A percentile compares a stretch with the other conserved stretches of the same genome.
Conservation (phyloP, 2,329 filamentous ascomycete genomes). For the Didymella exigua region DNA sequence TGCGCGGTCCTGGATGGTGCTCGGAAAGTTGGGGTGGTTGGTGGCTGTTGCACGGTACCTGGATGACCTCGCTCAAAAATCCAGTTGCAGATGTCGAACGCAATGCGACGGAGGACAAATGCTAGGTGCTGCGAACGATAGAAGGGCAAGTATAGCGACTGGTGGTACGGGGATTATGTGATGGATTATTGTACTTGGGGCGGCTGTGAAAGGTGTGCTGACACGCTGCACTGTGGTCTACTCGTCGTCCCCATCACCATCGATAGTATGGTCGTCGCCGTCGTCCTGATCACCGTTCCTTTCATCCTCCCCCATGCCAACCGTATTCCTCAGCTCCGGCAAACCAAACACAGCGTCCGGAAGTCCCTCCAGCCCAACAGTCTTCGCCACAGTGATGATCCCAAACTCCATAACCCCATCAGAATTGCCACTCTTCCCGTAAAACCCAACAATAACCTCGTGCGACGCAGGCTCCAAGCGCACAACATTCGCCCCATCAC, state of each 20-base stretch:
- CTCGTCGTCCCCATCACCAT: constrained; percentile 2
- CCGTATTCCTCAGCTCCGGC: constrained; percentile 50
- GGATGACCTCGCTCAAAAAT: neutral
- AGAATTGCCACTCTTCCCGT: constrained; percentile 45
- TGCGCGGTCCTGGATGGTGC: neutral
- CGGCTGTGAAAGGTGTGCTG: neutral
- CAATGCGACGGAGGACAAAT: neutral
- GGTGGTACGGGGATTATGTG: neutral
- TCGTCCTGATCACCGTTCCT: neutral
- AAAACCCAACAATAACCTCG: constrained; percentile 56
- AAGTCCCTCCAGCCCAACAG: constrained; percentile 48
- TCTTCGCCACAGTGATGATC: constrained; percentile 54
- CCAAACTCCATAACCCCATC: constrained; percentile 50
- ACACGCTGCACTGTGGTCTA: neutral
- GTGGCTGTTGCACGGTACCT: neutral
- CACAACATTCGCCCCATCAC: constrained; percentile 18
- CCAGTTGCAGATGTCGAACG: neutral
- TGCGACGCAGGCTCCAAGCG: constrained; percentile 38
- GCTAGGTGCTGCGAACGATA: neutral
- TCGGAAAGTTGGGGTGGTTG: neutral
- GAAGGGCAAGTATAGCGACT: constrained; percentile 1
- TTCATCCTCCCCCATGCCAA: constrained; percentile 5
- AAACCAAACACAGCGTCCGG: constrained; percentile 52
- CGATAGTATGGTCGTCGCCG: constrained; percentile 5
- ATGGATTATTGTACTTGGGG: neutral